Evolutionary conservation across 495 filamentous ascomycete species (phyloP), one percentile per base, ranked within the genome.

Genomic region (Penicillium odoratum): DNA sequence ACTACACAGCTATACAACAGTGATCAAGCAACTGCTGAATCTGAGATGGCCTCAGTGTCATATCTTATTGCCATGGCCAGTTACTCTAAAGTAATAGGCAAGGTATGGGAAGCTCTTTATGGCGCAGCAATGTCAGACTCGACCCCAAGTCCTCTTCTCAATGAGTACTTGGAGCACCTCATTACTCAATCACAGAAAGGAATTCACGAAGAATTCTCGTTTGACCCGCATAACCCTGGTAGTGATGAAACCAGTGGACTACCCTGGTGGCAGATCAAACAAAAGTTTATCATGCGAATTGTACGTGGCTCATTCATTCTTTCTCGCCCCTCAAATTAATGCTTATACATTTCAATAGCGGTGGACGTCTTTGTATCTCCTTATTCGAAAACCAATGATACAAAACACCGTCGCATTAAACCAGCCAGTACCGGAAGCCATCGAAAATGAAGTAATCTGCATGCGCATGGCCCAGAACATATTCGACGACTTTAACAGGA

Each of bases 101-200:
- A 68, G 29, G 61, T 70, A 5, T 70, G 68, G 68, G 68, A 70
- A 34, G 60, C 56, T 0, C 48, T 67, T 30, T 70, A 70, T 44
- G 60, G 62, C n/a, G 64, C 58, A 16, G 48, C 53, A 1, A 64
- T 48, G 2, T 58, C 54, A 8, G 56, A 66, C 4, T 51, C 55
- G 1, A 44, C 61, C 2, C 55, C 65, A 9, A 61, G 51, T 10
- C 53, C 57, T 25, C 50, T 63, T 43, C 40, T 67, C 7, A 58
- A 59, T 16, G 60, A 69, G 40, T 64, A 66, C n/a, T 21, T 66
- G 11, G 63, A 64, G 36, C 58, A 60, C n/a, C 38, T 64, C 3
- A 58, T 62, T 26, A 49, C 43, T 3, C 57, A 61, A 42, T 65
- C 66, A n/a, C 66, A 69, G 33, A 59, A 44, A 16, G 61, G 55